Percentiles rank a stretch among this genome's conserved stretches.
Evolutionary conservation across 257 asterid species (phyloP).

Genomic region (Voacanga thouarsii): DNA sequence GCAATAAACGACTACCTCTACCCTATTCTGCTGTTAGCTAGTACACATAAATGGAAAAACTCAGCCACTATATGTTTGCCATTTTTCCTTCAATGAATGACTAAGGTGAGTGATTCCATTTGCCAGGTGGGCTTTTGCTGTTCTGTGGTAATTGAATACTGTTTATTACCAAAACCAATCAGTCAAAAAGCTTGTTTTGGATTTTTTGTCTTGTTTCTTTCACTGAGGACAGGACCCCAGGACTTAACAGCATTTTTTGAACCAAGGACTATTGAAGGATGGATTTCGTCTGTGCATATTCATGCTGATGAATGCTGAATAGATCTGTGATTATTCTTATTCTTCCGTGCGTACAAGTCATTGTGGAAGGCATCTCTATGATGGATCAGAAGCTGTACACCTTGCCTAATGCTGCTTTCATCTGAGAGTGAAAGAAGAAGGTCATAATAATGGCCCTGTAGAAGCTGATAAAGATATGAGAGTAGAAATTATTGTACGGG

Average conservation of each 20-base stretch:
- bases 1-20: constrained; percentile 31
- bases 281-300: neutral
- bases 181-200: neutral
- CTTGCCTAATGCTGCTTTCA: neutral
- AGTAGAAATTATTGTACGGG: neutral
- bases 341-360: neutral
- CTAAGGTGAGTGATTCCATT: neutral
- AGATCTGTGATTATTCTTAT: constrained; percentile 26
- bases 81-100: neutral
- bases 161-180: neutral
- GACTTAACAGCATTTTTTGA: neutral
- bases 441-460: neutral
- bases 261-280: constrained; percentile 2
- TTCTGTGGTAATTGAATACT: neutral
- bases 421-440: neutral
- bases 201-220: neutral
- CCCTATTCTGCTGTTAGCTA: neutral
- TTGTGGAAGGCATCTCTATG: neutral
- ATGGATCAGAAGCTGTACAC: constrained; percentile 7
- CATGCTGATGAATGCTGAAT: neutral
- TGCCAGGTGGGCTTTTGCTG: constrained; percentile 8
- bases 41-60: neutral
- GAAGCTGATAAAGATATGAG: constrained; percentile 5
- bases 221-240: neutral
- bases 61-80: neutral